phyloP scores from a whole-genome alignment of 139 green algal species.

The Raphidocelis subcapitata region DNA sequence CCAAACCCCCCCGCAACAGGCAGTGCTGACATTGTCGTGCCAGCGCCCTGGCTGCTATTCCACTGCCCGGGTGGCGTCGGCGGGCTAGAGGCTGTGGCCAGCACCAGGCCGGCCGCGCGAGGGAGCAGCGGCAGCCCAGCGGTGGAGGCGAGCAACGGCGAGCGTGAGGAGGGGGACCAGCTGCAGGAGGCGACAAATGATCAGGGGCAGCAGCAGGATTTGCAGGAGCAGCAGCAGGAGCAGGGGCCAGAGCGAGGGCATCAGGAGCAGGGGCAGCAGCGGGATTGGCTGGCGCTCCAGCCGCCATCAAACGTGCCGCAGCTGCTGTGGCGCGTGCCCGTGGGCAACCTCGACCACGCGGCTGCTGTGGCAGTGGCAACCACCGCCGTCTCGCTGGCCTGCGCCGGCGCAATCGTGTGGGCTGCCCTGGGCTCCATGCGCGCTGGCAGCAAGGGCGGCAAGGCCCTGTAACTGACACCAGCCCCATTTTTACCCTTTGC shows the following conservation, averaged over 20 bases:
- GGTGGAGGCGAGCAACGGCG: not conserved
- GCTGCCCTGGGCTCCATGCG: too few species aligned
- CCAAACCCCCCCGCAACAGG: too few species aligned
- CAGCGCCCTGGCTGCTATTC: slow-evolving; percentile 4
- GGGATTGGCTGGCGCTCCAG: slow-evolving; percentile 14
- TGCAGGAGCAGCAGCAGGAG: not conserved
- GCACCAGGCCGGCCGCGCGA: not conserved
- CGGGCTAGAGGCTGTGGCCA: not conserved
- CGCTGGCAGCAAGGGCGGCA: too few species aligned
- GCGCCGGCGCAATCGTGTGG: too few species aligned
- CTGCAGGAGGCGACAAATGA: not conserved
- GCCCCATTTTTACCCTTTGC: too few species aligned
- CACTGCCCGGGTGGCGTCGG: not conserved
- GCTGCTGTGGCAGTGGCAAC: too few species aligned
- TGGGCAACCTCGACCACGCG: too few species aligned
- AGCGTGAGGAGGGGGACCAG: not conserved
- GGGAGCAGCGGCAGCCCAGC: slow-evolving; percentile 2
- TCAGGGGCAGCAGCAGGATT: slow-evolving; percentile 2
- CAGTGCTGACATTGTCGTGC: not conserved
- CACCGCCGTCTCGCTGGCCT: too few species aligned
- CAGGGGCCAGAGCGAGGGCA: slow-evolving; percentile 4
- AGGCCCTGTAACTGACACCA: too few species aligned
- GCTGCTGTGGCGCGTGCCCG: too few species aligned
- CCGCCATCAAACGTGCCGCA: too few species aligned
- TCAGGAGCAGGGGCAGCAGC: not conserved